Percentiles rank a stretch among this genome's conserved stretches.
Conservation (phyloP, 2,329 filamentous ascomycete genomes). For the Aspergillus sergii region DNA sequence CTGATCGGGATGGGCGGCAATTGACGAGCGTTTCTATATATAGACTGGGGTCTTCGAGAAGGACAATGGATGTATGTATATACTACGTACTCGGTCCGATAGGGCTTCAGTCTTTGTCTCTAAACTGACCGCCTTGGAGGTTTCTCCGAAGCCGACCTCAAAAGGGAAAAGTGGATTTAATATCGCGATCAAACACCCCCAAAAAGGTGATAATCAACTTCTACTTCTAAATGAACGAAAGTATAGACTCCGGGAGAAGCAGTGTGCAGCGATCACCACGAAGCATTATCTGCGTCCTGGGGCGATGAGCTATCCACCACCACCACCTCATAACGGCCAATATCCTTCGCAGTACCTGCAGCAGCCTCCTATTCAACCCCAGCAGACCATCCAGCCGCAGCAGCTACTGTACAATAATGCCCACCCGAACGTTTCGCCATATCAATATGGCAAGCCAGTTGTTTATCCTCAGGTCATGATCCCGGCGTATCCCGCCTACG, state of each 20-base stretch:
- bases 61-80: too few relatives aligned
- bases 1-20: too few relatives aligned
- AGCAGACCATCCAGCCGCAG: constrained; percentile 36
- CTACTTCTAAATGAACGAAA: constrained; percentile 1
- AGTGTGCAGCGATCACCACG: constrained; percentile 23
- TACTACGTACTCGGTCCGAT: too few relatives aligned
- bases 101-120: background rate
- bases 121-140: constrained; percentile 8
- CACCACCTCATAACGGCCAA: constrained; percentile 44
- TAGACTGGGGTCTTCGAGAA: too few relatives aligned
- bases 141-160: constrained; percentile 13
- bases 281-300: constrained; percentile 28
- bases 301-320: constrained; percentile 47
- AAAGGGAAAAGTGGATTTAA: constrained; percentile 1
- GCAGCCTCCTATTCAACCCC: constrained; percentile 28
- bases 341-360: constrained; percentile 41
- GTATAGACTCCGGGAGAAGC: constrained; percentile 11
- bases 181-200: constrained; percentile 1
- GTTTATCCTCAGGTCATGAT: constrained; percentile 39
- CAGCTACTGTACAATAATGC: constrained; percentile 41
- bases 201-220: background rate
- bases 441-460: constrained; percentile 40
- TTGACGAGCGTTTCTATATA: too few relatives aligned
- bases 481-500: constrained; percentile 34
- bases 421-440: constrained; percentile 30